Base-by-base conservation (phyloP, 2,329 filamentous ascomycete genomes). In the Botrytis elliptica region DNA sequence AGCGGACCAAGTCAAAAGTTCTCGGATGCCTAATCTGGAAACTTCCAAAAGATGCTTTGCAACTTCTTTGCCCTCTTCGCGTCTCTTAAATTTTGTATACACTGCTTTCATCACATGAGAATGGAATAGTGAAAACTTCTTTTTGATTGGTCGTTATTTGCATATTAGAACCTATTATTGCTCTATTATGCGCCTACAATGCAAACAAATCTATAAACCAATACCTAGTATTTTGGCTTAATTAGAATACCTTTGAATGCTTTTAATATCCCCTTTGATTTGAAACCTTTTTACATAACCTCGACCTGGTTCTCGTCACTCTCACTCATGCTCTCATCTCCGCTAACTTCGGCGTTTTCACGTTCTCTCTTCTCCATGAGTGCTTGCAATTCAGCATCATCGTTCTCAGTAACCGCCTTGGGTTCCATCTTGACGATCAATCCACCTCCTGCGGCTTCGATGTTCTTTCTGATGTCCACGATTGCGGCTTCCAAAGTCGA, bases 331-430 rank as follows among this genome's bases (percentile, higher is more conserved):
- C 95, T 96, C 87, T 99, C 96, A 83, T 99, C 97, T 81, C 96
- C 96, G 83, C 94, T 97, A 81, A 99, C 94, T 84, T 99, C 94
- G 82, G 94, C 93, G 85, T 99, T 99, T 89, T 98, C 95, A 78
- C 94, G 92, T 87, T 97, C 96, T 78, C 93, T 91, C 91, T 98
- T 98, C 88, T 98, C 96, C 96, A 99, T 99, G 77, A 99, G 89
- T 70, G 95, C 96, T 84, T 98, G 94, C 77, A 99, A 87, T 84
- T 98, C 95, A 40, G 95, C 96, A 81, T 99, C 96, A 81, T 99
- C 97, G 83, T 94, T 97, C 88, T 98, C 97, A 1, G 96, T 99
- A 76, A 99, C 96, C 7, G 97, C 96, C 90, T 98, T 98, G 78
- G 96, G 96, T 80, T 96, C 95, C 96, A 99, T 99, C 90, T 97